These are phyloP conservation scores for Avena insularis DNA, from an alignment of 176 grass and related monocot species.

Conservation along the genomic window DNA sequence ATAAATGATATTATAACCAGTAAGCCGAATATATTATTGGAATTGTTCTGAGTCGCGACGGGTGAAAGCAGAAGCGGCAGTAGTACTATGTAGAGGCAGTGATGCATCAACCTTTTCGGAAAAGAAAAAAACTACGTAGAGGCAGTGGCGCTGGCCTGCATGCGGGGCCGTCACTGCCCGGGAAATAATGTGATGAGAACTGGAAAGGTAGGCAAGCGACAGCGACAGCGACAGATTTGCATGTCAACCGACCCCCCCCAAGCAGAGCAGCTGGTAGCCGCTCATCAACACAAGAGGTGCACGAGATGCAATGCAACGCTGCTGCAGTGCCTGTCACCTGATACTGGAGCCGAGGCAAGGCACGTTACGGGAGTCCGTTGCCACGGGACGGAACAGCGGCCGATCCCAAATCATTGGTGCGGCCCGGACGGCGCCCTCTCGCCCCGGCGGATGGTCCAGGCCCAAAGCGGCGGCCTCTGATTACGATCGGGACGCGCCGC, in stretches of 20 bases:
- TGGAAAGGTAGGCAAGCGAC: conserved; percentile 27
- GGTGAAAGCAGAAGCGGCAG: not conserved
- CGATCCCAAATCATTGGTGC: conserved; percentile 7
- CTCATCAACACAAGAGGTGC: not conserved
- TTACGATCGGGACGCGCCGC: not conserved
- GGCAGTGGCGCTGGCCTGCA: not conserved
- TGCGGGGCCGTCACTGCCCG: not conserved
- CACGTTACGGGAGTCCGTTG: not conserved
- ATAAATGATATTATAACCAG: too few species aligned
- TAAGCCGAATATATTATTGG: too few species aligned
- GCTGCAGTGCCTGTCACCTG: too few species aligned
- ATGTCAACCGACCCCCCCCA: not conserved
- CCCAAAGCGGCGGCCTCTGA: too few species aligned
- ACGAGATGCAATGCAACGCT: not conserved
- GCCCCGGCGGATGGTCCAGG: not conserved
- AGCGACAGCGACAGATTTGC: not conserved
- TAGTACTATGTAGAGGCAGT: too few species aligned
- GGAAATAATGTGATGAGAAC: conserved; percentile 14
- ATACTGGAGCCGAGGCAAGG: not conserved
- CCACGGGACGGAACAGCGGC: not conserved
- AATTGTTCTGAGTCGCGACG: not conserved
- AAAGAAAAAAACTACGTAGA: too few species aligned
- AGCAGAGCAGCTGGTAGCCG: too few species aligned
- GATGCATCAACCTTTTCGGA: not conserved
- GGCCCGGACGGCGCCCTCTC: not conserved